Conservation (phyloP, 73 alveolate species). For the Stentor roeselii region DNA sequence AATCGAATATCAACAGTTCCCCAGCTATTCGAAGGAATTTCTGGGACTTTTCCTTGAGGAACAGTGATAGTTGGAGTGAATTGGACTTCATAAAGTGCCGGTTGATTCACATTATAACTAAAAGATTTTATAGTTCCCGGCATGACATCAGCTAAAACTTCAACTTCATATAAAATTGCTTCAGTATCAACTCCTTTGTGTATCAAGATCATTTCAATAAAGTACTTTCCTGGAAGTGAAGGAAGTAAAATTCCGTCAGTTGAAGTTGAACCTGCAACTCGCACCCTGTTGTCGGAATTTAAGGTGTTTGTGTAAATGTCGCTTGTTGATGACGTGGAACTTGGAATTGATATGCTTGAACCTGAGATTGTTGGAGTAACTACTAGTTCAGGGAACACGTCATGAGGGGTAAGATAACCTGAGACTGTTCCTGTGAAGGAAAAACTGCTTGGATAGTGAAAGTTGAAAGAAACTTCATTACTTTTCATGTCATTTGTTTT, state of each 20-base stretch:
- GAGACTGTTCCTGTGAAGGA: constrained; percentile 6
- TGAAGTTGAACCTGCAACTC: background rate
- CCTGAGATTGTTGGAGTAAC: constrained; percentile 11
- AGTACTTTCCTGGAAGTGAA: constrained; percentile 9
- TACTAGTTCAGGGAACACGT: background rate
- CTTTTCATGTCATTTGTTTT: background rate
- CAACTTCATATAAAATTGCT: background rate
- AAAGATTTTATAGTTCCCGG: background rate
- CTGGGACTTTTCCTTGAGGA: constrained; percentile 6
- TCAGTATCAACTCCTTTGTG: background rate
- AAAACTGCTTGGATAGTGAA: background rate
- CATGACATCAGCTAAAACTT: background rate
- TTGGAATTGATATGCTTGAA: background rate
- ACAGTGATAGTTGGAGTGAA: background rate
- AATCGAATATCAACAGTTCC: constrained; percentile 16
- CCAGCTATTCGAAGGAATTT: background rate
- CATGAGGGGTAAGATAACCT: background rate
- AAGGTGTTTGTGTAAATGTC: background rate
- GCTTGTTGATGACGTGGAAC: background rate
- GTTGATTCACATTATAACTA: background rate
- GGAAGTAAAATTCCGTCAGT: constrained; percentile 15
- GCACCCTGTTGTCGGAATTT: background rate
- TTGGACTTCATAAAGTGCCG: background rate
- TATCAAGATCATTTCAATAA: constrained; percentile 15
- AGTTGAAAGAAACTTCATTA: background rate